phyloP scores from a whole-genome alignment of 2,329 filamentous ascomycete genomes.

The Beauveria medogensis region DNA sequence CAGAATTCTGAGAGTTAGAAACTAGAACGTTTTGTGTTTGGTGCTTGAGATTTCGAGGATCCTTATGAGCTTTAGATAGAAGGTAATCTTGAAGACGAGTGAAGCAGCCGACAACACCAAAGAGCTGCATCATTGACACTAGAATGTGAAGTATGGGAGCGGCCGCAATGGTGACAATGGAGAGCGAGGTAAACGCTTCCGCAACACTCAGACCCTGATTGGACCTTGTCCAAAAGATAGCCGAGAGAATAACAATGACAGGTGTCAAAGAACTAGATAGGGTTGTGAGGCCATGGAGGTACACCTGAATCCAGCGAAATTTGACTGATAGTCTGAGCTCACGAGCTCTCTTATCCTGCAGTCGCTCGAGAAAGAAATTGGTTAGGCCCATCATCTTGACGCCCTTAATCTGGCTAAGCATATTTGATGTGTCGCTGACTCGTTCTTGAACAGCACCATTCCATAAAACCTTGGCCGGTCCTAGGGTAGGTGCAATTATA shows the following conservation, averaged over 20 bases:
- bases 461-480: constrained; percentile 30
- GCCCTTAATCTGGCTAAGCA: constrained; percentile 33
- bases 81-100: constrained; percentile 26
- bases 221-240: constrained; percentile 25
- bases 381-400: constrained; percentile 37
- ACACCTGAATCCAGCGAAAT: constrained; percentile 28
- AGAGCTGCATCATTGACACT: constrained; percentile 25
- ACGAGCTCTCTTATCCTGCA: constrained; percentile 27
- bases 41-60: constrained; percentile 1
- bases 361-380: constrained; percentile 21
- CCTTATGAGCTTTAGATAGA: constrained; percentile 18
- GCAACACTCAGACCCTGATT: constrained; percentile 23
- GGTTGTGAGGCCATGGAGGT: constrained; percentile 22
- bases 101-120: constrained; percentile 25
- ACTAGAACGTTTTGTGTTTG: background rate
- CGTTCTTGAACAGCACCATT: constrained; percentile 31
- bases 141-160: constrained; percentile 26
- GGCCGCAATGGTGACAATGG: constrained; percentile 26
- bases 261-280: constrained; percentile 24
- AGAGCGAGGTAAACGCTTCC: constrained; percentile 28
- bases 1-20: background rate
- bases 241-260: constrained; percentile 24
- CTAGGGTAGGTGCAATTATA: constrained; percentile 20
- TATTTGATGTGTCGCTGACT: constrained; percentile 30
- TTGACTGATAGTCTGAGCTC: constrained; percentile 31